phyloP scores from a whole-genome alignment of 1,284 basidiomycete species.

The Puccinia hordei region DNA sequence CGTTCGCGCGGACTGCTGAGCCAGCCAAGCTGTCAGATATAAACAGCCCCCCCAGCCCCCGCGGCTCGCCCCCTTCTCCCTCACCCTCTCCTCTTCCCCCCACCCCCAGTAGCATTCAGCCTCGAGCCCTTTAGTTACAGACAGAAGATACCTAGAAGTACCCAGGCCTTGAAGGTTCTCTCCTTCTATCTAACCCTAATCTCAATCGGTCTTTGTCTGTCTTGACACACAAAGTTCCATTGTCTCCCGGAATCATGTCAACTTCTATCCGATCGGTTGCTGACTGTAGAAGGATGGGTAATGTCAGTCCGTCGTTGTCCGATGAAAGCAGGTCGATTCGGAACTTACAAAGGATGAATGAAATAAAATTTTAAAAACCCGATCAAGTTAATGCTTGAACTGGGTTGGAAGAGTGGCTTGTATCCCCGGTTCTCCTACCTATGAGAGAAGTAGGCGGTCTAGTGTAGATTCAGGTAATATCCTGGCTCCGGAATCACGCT shows the following conservation, averaged over 20 bases:
- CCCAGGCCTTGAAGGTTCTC: neutral
- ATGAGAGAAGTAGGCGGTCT: slow-evolving; percentile 1
- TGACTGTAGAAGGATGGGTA: neutral
- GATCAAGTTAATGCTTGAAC: neutral
- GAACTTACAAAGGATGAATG: slow-evolving; percentile 15
- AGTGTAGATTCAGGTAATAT: slow-evolving; percentile 20
- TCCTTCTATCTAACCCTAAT: slow-evolving; percentile 38
- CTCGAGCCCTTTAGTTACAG: neutral
- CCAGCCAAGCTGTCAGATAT: no score
- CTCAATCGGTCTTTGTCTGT: slow-evolving; percentile 26
- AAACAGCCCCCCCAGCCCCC: no score
- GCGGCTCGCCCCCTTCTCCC: no score
- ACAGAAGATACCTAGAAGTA: neutral
- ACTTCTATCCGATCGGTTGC: slow-evolving; percentile 7
- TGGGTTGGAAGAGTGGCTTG: slow-evolving; percentile 28
- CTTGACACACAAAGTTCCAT: slow-evolving; percentile 9
- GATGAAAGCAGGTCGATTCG: slow-evolving; percentile 18
- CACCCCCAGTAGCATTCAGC: neutral
- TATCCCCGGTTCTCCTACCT: slow-evolving; percentile 25
- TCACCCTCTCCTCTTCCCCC: neutral
- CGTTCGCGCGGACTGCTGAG: no score
- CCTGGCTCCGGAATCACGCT: slow-evolving; percentile 31
- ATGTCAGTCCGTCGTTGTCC: slow-evolving; percentile 24
- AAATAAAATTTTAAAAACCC: slow-evolving; percentile 30
- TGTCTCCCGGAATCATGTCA: neutral